Evolutionary conservation across 225 moss, liverwort and hornwort species (phyloP).

Genomic region (Polytrichum formosum): DNA sequence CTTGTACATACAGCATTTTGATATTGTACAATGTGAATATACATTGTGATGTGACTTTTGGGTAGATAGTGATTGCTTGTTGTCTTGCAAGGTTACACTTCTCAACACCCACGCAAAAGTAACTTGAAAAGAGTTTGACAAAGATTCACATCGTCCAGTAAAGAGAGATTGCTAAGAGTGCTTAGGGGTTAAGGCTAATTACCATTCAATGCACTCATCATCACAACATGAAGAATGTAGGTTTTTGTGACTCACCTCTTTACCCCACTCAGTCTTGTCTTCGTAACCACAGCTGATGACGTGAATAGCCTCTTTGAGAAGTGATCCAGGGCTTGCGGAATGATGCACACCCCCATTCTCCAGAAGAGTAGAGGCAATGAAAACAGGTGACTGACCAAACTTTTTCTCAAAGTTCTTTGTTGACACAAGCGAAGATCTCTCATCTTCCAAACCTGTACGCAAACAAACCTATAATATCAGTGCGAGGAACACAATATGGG

Average conservation of each 20-base stretch:
- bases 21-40: too few species aligned
- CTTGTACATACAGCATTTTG: too few species aligned
- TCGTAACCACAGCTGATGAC: slow-evolving; percentile 96
- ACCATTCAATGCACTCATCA: too few species aligned
- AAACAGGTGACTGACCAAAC: slow-evolving; percentile 85
- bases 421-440: slow-evolving; percentile 68
- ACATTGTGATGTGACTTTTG: too few species aligned
- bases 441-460: slow-evolving; percentile 51
- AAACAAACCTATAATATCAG: not conserved
- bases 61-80: too few species aligned
- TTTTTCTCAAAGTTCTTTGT: slow-evolving; percentile 84
- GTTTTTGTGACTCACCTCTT: slow-evolving; percentile 42
- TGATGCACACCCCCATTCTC: slow-evolving; percentile 90
- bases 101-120: too few species aligned
- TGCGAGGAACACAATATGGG: not conserved
- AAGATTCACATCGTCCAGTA: too few species aligned
- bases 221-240: too few species aligned
- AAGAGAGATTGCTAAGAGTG: too few species aligned
- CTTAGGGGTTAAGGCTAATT: too few species aligned
- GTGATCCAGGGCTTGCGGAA: slow-evolving; percentile 69
- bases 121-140: too few species aligned
- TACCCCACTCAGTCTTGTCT: slow-evolving; percentile 94
- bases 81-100: too few species aligned
- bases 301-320: slow-evolving; percentile 87
- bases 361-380: slow-evolving; percentile 79